A percentile compares a stretch with the other conserved stretches of the same genome.
phyloP scores from a whole-genome alignment of 108 stramenopile species.

The Stephanodiscus triporus region DNA sequence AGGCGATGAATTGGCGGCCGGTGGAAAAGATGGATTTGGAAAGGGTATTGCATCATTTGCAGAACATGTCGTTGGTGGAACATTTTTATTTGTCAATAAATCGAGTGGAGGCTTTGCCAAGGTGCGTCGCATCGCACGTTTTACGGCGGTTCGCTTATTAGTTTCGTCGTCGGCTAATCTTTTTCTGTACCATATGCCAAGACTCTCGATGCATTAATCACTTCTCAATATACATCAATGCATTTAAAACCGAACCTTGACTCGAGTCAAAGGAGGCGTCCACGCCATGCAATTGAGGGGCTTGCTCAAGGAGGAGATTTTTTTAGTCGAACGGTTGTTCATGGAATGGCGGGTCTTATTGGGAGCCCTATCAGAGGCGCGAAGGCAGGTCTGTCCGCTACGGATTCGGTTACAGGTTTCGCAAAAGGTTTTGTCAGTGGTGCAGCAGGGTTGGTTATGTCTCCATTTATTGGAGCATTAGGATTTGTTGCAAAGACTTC shows the following conservation, averaged over 20 bases:
- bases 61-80: slow-evolving; percentile 39
- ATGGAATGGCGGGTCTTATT: slow-evolving; percentile 44
- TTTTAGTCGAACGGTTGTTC: slow-evolving; percentile 17
- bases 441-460: slow-evolving; percentile 16
- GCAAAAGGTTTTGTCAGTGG: slow-evolving; percentile 40
- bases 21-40: slow-evolving; percentile 46
- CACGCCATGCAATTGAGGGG: slow-evolving; percentile 37
- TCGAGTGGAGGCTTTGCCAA: no score
- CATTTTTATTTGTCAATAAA: slow-evolving; percentile 34
- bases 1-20: slow-evolving; percentile 35
- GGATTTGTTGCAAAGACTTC: slow-evolving; percentile 48
- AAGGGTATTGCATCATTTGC: slow-evolving; percentile 37
- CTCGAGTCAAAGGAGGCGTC: slow-evolving; percentile 16
- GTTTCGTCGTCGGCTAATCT: no score
- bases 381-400: slow-evolving; percentile 9
- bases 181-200: no score
- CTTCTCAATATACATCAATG: slow-evolving; percentile 31
- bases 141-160: no score
- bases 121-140: no score
- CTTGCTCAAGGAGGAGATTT: slow-evolving; percentile 38
- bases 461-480: slow-evolving; percentile 35
- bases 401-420: slow-evolving; percentile 17
- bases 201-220: slow-evolving; percentile 29
- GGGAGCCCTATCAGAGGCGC: slow-evolving; percentile 48
- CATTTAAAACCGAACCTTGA: slow-evolving; percentile 44